Evolutionary conservation across 1,139 yeast species (phyloP).

Genomic region (Pichia sp.): DNA sequence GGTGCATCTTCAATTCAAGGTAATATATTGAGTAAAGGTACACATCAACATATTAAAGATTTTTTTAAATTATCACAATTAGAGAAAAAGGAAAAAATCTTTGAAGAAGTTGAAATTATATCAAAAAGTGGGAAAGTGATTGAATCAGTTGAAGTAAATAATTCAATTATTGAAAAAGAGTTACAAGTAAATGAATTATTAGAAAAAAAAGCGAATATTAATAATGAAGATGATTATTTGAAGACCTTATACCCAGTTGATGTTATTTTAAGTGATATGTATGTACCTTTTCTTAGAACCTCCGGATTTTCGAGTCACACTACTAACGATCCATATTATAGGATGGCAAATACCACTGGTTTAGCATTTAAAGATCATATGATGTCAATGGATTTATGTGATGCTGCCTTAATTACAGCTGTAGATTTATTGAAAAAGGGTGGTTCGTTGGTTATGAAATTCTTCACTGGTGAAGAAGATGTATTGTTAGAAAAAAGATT

Average conservation of each 20-base stretch:
- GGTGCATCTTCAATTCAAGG: constrained; percentile 86
- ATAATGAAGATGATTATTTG: constrained; percentile 2
- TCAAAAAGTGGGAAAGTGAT: constrained; percentile 8
- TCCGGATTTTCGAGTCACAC: constrained; percentile 66
- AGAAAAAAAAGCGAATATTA: constrained; percentile 5
- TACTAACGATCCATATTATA: constrained; percentile 66
- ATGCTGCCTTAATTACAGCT: constrained; percentile 77
- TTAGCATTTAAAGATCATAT: constrained; percentile 56
- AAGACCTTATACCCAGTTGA: constrained; percentile 42
- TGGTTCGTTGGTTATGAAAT: constrained; percentile 72
- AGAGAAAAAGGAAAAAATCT: constrained; percentile 12
- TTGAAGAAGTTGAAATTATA: constrained; percentile 11
- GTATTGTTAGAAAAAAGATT: constrained; percentile 50
- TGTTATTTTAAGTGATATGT: constrained; percentile 81
- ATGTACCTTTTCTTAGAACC: constrained; percentile 64
- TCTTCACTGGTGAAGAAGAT: constrained; percentile 68
- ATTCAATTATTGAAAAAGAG: constrained; percentile 15
- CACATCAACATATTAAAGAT: constrained; percentile 55
- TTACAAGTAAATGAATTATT: constrained; percentile 4
- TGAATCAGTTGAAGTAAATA: constrained; percentile 7
- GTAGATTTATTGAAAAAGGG: constrained; percentile 59
- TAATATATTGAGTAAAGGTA: constrained; percentile 61
- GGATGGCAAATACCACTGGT: constrained; percentile 75
- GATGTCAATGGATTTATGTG: constrained; percentile 74
- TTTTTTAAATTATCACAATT: constrained; percentile 43